Evolutionary conservation across 2,329 filamentous ascomycete genomes (phyloP), one percentile per base, ranked within the genome.

Genomic region (Epichloe coenophiala): DNA sequence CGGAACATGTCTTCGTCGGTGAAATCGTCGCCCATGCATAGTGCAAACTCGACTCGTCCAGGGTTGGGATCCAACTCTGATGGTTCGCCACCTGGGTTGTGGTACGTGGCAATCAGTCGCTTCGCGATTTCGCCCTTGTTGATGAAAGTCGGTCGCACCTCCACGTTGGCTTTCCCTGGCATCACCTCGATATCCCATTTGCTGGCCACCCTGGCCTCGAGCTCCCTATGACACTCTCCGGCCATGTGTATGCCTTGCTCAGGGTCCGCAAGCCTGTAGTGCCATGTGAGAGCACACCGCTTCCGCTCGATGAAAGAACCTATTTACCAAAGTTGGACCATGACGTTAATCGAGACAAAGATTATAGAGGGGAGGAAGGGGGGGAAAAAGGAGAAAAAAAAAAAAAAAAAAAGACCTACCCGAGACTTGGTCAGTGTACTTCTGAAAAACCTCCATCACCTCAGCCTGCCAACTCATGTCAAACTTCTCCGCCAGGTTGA

Each of bases 1-100:
- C 88, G 86, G 79, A 97, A 97, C 80, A 83, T 83, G 83, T 95
- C 91, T 76, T 98, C 93, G 63, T 98, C 93, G 5, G 93, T 98
- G 59, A 93, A 94, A 62, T 98, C 93, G 66, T 98, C 93, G 41
- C 93, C 93, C 54, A 90, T 71, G 67, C 93, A 98, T 48, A 97
- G 75, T 11, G 94, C 82, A 62, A 97, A 96, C 58, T 91, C 88
- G 0, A 90, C 78, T 49, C 78, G 77, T 47, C 80, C 68, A 5
- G 64, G 59, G 27, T 61, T 61, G 5, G 60, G 59, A 46, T 68
- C 72, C 3, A 71, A 71, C 2, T 70, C 68, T 2, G 67, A 69
- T 4, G 73, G 73, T 1, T 67, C 66, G 2, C 68, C 71, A 6
- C 72, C 68, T 3, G 61, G 70, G 51, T 68, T 68, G 59, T 75